Evolutionary conservation across 2,329 filamentous ascomycete species (phyloP), one percentile per base, ranked within the genome.

Genomic region (Zymoseptoria pseudotritici): DNA sequence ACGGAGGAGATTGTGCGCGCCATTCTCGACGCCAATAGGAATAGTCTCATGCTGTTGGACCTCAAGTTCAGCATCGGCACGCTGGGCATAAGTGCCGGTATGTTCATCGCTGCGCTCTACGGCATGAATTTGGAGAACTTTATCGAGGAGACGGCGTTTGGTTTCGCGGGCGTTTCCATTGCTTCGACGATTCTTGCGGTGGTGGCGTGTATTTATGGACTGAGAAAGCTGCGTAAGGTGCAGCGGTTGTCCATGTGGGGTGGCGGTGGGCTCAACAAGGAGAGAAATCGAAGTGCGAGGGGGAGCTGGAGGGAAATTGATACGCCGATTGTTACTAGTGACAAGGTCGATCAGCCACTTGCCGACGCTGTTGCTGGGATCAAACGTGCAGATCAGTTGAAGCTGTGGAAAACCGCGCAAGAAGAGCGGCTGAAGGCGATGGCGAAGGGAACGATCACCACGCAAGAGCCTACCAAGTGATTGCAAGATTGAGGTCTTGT

Each of bases 71-170:
- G 89, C 72, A 92, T 99, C 61, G 90, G 91, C 59, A 97, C 94
- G 0, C 84, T 99, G 4, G 91, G 92, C n/a, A 85, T 97, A 54
- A 93, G 91, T 58, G 91, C 92, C 72, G 94, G 94, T 58, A 97
- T 94, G 55, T 95, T 97, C 72, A 83, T 97, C 69, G 95, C 94
- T 8, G 92, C 92, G n/a, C 85, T 99, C n/a, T 99, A 97, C 81
- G 94, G 94, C 68, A 97, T 97, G 92, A 99, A 99, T 78, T 80
- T 99, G 65, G 95, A 97, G 73, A 97, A 97, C 76, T 97, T 97
- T 75, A 91, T 97, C 69, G 94, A 99, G 78, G 93, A 97, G 73
- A 92, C 89, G 1, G 84, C 90, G 74, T 83, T 90, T 74, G 94
- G 93, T 10, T 97, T 99, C 73, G 82, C 82, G 53, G 84, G 84